These are phyloP conservation scores for Achlya hypogyna DNA, from an alignment of 352 stramenopile species.

Conservation along the genomic window DNA sequence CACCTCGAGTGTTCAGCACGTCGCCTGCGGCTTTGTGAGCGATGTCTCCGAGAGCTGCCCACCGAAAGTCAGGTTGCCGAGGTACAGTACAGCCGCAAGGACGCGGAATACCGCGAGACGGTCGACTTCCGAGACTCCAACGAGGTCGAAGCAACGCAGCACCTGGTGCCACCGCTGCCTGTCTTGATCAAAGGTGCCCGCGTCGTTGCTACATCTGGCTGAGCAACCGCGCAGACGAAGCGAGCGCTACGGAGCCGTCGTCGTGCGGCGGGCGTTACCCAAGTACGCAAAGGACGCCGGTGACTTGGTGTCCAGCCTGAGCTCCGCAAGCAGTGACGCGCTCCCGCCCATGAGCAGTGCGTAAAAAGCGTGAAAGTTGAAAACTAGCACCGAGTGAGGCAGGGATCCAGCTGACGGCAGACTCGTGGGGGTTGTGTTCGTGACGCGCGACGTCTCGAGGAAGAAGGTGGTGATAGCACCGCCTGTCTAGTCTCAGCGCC, in stretches of 20 bases:
- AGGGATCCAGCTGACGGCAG: constrained; percentile 15
- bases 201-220: not conserved
- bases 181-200: constrained; percentile 29
- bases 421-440: constrained; percentile 20
- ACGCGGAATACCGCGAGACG: constrained; percentile 49
- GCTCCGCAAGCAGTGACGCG: constrained; percentile 28
- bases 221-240: not conserved
- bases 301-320: constrained; percentile 31
- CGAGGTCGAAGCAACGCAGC: constrained; percentile 14
- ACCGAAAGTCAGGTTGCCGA: constrained; percentile 54
- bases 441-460: constrained; percentile 59
- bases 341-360: constrained; percentile 51
- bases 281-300: constrained; percentile 41
- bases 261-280: not conserved
- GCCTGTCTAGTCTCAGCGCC: too few relatives aligned
- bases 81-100: constrained; percentile 58
- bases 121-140: constrained; percentile 26
- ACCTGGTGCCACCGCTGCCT: constrained; percentile 44
- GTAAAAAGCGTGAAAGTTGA: constrained; percentile 74
- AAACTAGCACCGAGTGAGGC: not conserved
- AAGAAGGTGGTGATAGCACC: constrained; percentile 47
- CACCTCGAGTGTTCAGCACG: not conserved
- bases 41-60: not conserved
- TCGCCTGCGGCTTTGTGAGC: constrained; percentile 1
- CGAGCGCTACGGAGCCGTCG: not conserved